Evolutionary conservation across 345 rosid genomes (phyloP).

Genomic region (Rubroshorea leprosula): DNA sequence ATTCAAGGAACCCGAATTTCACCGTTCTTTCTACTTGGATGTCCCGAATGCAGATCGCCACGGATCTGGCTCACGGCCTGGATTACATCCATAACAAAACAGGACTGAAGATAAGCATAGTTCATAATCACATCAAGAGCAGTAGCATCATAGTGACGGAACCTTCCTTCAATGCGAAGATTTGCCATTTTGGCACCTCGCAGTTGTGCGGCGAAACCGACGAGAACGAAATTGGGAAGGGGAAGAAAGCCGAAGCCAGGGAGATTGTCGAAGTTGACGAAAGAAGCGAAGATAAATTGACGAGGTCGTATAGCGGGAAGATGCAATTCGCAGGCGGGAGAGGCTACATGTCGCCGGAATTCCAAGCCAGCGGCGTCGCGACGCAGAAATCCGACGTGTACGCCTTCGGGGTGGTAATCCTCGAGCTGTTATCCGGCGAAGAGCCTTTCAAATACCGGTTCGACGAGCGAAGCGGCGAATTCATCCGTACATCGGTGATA

Average conservation of each 20-base stretch:
- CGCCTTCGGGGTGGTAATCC: constrained; percentile 70
- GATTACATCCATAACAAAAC: no score
- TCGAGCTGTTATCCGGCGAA: constrained; percentile 75
- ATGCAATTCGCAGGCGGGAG: no score
- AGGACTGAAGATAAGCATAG: no score
- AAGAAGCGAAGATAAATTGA: constrained; percentile 10
- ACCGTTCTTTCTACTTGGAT: no score
- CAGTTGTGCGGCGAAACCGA: constrained; percentile 68
- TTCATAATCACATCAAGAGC: constrained; percentile 23
- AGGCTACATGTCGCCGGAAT: no score
- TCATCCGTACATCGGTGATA: constrained; percentile 45
- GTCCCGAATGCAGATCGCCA: no score
- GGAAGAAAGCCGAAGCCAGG: neutral
- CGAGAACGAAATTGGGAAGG: constrained; percentile 23
- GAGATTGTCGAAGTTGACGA: constrained; percentile 21
- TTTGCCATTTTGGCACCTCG: constrained; percentile 83
- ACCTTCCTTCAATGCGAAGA: constrained; percentile 53
- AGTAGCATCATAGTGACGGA: constrained; percentile 62
- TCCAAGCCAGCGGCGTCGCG: no score
- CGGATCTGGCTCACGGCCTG: no score
- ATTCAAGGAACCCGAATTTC: no score
- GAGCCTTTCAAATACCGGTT: constrained; percentile 61
- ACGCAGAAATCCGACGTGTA: constrained; percentile 75
- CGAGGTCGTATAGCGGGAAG: constrained; percentile 33
- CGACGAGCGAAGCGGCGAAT: constrained; percentile 37